Evolutionary conservation across 768 basidiomycete species (phyloP).

Genomic region (Phanerochaete sordida): DNA sequence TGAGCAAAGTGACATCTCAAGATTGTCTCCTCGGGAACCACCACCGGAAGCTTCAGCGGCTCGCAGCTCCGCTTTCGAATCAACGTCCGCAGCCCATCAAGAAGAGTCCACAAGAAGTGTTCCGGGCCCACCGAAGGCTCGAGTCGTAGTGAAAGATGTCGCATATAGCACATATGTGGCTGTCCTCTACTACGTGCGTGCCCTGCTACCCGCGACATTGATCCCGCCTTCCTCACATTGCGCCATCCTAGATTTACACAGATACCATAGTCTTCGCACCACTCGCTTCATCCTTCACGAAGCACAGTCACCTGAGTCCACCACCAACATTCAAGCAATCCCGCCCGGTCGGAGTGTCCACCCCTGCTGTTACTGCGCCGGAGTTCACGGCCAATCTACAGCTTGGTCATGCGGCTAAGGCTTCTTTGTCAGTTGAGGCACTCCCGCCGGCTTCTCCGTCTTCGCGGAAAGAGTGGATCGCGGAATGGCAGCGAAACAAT

Average conservation of each 20-base stretch:
- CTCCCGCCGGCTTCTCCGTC: conserved; percentile 21
- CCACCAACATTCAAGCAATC: conserved; percentile 4
- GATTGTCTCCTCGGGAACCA: background rate
- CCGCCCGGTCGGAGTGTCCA: conserved; percentile 5
- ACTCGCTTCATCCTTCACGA: conserved; percentile 64
- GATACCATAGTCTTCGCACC: conserved; percentile 84
- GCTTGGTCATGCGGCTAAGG: conserved; percentile 3
- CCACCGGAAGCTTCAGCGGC: too few relatives aligned
- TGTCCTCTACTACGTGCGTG: conserved; percentile 68
- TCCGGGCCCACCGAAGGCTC: conserved; percentile 48
- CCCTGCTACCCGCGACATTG: background rate
- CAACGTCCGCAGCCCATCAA: too few relatives aligned
- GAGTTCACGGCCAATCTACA: conserved; percentile 28
- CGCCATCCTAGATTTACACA: conserved; percentile 65
- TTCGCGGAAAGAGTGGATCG: conserved; percentile 67
- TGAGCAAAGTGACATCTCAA: background rate
- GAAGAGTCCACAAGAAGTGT: too few relatives aligned
- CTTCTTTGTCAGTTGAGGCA: background rate
- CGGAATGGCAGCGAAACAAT: conserved; percentile 58
- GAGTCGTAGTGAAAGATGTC: conserved; percentile 52
- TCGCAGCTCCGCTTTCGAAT: too few relatives aligned
- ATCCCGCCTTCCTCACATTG: background rate
- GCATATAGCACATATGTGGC: conserved; percentile 63
- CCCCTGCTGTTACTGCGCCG: conserved; percentile 23
- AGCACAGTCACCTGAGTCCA: conserved; percentile 20